phyloP scores from a whole-genome alignment of 805 yeast genomes.

The Cyberlindnera galapagoensis region DNA sequence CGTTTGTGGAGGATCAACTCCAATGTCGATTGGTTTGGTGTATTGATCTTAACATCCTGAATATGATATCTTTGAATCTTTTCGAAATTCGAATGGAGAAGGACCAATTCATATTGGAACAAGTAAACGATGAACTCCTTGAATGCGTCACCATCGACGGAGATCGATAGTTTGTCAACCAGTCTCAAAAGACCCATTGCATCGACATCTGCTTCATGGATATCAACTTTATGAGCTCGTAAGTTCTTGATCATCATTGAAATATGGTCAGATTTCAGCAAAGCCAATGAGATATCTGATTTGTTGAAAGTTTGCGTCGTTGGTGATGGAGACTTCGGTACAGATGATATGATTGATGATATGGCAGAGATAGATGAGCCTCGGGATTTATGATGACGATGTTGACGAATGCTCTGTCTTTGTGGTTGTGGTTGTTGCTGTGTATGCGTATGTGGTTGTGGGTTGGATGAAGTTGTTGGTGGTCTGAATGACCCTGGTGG shows the following conservation, averaged over 20 bases:
- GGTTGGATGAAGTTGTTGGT: too few relatives aligned
- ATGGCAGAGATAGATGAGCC: conserved; percentile 25
- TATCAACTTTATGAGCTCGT: conserved; percentile 11
- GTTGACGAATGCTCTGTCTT: not conserved
- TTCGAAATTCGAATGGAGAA: conserved; percentile 10
- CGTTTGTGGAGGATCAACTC: conserved; percentile 14
- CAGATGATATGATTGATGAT: conserved; percentile 24
- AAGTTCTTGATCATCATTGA: conserved; percentile 8
- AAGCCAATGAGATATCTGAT: conserved; percentile 12
- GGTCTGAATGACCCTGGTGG: too few relatives aligned
- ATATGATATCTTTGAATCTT: conserved; percentile 4
- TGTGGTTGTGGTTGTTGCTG: conserved; percentile 1
- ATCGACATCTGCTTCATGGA: conserved; percentile 25
- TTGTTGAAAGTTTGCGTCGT: conserved; percentile 2
- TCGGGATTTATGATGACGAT: conserved; percentile 16
- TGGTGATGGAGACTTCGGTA: conserved; percentile 22
- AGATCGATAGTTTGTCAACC: conserved; percentile 28
- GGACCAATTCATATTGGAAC: conserved; percentile 22
- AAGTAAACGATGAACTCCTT: conserved; percentile 27
- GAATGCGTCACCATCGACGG: conserved; percentile 22
- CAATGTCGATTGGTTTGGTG: conserved; percentile 19
- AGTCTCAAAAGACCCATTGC: conserved; percentile 30
- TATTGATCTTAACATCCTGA: conserved; percentile 10
- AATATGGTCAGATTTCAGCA: conserved; percentile 17
- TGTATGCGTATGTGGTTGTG: conserved; percentile 1